Evolutionary conservation across 2,329 filamentous ascomycete genomes (phyloP).

Genomic region (Phyllosticta ampelicida): DNA sequence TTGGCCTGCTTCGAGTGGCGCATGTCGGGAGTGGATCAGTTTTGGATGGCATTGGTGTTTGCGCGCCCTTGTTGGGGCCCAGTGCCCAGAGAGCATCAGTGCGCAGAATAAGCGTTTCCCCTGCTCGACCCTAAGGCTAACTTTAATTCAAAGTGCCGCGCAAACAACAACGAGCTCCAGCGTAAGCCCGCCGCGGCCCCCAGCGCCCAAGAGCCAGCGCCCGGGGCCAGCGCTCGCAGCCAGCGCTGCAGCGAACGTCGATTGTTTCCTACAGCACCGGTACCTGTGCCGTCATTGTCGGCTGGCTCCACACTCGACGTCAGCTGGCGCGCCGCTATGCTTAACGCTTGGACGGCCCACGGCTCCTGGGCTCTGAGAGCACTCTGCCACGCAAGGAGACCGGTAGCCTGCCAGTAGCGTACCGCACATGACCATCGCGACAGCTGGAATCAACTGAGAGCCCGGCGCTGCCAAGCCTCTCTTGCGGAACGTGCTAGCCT

Average conservation of each 20-base stretch:
- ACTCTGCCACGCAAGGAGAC: background rate
- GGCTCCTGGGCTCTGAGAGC: too few species aligned
- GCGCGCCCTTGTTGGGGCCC: background rate
- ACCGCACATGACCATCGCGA: background rate
- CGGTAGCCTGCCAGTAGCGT: background rate
- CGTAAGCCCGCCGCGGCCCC: background rate
- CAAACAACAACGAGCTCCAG: background rate
- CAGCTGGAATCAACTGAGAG: background rate
- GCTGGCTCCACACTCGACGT: constrained; percentile 2
- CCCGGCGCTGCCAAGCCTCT: background rate
- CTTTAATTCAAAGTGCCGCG: constrained; percentile 7
- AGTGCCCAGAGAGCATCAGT: background rate
- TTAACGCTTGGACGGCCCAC: too few species aligned
- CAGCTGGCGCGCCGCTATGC: constrained; percentile 3
- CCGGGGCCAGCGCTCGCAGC: too few species aligned
- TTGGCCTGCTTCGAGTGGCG: constrained; percentile 11
- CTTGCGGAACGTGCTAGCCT: constrained; percentile 1
- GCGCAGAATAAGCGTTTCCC: constrained; percentile 8
- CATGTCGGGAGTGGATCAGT: constrained; percentile 10
- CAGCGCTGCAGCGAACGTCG: too few species aligned
- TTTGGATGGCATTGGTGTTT: constrained; percentile 1
- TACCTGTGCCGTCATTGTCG: too few species aligned
- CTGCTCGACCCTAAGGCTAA: constrained; percentile 2
- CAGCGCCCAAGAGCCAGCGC: too few species aligned
- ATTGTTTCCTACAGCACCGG: too few species aligned